These are phyloP conservation scores for Sphaerobolus stellatus DNA, from an alignment of 1,284 basidiomycete genomes.

Conservation along the genomic window DNA sequence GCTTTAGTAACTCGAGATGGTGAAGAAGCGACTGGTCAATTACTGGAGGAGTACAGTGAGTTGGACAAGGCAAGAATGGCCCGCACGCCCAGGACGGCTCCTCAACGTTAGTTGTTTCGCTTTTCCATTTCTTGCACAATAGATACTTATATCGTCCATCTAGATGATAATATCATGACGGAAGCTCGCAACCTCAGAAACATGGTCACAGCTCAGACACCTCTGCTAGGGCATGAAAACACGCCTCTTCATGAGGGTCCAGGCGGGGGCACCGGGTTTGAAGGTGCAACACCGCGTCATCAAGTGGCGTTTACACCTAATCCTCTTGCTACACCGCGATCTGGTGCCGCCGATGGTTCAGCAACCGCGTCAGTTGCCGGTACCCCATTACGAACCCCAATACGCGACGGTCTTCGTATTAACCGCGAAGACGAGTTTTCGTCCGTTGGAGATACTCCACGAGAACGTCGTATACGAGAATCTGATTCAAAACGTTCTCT, in stretches of 20 bases:
- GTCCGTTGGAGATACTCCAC: conserved; percentile 65
- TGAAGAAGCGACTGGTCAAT: conserved; percentile 79
- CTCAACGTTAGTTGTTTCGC: conserved; percentile 69
- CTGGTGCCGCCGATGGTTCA: conserved; percentile 45
- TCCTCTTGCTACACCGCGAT: conserved; percentile 85
- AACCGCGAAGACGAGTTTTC: conserved; percentile 68
- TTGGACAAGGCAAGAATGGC: conserved; percentile 87
- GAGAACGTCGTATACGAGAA: conserved; percentile 64
- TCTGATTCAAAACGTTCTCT: conserved; percentile 72
- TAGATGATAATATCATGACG: conserved; percentile 90
- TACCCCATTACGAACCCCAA: conserved; percentile 87
- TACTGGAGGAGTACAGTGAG: conserved; percentile 91
- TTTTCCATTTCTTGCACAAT: not conserved
- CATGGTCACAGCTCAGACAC: conserved; percentile 90
- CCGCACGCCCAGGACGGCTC: conserved; percentile 88
- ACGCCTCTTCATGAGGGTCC: conserved; percentile 80
- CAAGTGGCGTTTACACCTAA: conserved; percentile 91
- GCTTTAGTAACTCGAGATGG: conserved; percentile 74
- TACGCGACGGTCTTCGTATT: conserved; percentile 89
- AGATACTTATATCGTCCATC: conserved; percentile 14
- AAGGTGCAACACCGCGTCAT: conserved; percentile 88
- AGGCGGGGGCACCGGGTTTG: conserved; percentile 83
- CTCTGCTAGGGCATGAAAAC: conserved; percentile 95
- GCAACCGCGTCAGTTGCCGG: conserved; percentile 55
- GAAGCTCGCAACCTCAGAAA: conserved; percentile 95